These are phyloP conservation scores for Fusarium sp. DNA, from an alignment of 2,329 filamentous ascomycete genomes.

Conservation along the genomic window DNA sequence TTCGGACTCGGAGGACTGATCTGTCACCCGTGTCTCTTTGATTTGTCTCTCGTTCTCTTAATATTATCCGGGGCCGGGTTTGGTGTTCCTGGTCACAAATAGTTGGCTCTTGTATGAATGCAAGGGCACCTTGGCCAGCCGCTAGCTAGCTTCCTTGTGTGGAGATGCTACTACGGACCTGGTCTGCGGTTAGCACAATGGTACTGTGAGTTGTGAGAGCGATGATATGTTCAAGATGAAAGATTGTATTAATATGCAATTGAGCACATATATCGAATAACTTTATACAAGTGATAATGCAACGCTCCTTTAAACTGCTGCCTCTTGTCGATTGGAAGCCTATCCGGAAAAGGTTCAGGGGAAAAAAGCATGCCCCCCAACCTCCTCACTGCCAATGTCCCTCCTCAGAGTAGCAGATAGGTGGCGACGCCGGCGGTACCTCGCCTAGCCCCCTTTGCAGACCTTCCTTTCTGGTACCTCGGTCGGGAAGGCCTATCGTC, in stretches of 20 bases:
- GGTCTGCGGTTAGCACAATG: not conserved
- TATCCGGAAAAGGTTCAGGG: constrained; percentile 18
- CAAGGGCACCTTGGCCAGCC: not conserved
- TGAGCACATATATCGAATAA: not conserved
- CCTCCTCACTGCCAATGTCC: constrained; percentile 15
- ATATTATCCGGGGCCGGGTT: not conserved
- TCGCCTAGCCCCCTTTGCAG: not conserved
- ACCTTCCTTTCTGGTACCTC: not conserved
- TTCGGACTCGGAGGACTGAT: not conserved
- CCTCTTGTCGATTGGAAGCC: constrained; percentile 5
- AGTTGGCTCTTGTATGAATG: not conserved
- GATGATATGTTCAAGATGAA: not conserved
- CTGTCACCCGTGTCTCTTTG: not conserved
- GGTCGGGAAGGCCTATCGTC: not conserved
- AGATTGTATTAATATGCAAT: not conserved
- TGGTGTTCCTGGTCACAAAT: not conserved
- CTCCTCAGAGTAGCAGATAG: not conserved
- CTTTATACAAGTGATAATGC: not conserved
- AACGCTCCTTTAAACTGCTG: not conserved
- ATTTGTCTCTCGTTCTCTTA: not conserved
- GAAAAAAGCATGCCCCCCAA: constrained; percentile 17
- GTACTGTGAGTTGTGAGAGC: not conserved
- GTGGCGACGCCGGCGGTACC: not conserved
- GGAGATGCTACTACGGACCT: not conserved
- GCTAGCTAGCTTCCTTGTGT: not conserved